phyloP scores from a whole-genome alignment of 257 asterid genomes.

The Voacanga thouarsii region DNA sequence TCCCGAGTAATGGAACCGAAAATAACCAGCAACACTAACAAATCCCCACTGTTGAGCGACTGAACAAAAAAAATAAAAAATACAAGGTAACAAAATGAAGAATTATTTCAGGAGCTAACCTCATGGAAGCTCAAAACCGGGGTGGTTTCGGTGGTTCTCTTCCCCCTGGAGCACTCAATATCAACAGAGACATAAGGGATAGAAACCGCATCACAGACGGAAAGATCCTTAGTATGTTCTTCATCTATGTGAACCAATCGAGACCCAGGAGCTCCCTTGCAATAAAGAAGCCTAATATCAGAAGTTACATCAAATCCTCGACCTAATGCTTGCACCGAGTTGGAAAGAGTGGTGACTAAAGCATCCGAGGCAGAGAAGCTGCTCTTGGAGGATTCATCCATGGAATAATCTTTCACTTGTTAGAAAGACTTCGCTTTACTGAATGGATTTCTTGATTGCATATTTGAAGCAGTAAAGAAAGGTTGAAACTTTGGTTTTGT shows the following conservation, averaged over 20 bases:
- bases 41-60: neutral
- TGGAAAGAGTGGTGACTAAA: constrained; percentile 66
- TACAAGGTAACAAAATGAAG: neutral
- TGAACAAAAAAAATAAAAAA: neutral
- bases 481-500: constrained; percentile 23
- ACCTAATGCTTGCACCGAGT: constrained; percentile 95
- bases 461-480: constrained; percentile 1
- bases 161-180: constrained; percentile 53
- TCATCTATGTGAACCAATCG: constrained; percentile 73
- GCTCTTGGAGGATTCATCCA: constrained; percentile 20
- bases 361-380: constrained; percentile 33
- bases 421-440: neutral
- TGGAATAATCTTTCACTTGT: neutral
- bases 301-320: constrained; percentile 98
- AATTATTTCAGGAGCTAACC: constrained; percentile 36
- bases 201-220: constrained; percentile 48
- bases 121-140: constrained; percentile 77
- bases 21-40: neutral
- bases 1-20: neutral
- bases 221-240: constrained; percentile 45
- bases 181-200: constrained; percentile 84
- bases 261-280: constrained; percentile 90
- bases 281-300: constrained; percentile 87
- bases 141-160: constrained; percentile 46
- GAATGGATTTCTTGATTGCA: constrained; percentile 20